Percentiles rank a stretch among this genome's conserved stretches.
phyloP scores from a whole-genome alignment of 371 early-diverging fungal species.

The Parasitella parasitica region DNA sequence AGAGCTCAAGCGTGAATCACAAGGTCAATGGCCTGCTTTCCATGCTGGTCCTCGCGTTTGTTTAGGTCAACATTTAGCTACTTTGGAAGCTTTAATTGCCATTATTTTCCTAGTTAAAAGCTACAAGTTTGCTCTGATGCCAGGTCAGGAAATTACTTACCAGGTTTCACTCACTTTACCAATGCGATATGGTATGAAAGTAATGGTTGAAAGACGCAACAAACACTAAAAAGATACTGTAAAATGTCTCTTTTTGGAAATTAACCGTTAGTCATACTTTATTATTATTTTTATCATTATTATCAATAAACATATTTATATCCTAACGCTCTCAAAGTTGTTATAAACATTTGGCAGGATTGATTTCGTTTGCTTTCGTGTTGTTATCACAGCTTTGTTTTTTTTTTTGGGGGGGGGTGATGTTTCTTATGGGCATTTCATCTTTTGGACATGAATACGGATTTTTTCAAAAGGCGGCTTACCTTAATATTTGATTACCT shows the following conservation, averaged over 20 bases:
- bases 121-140: constrained; percentile 34
- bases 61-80: constrained; percentile 54
- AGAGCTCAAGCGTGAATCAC: constrained; percentile 38
- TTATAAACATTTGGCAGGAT: not conserved
- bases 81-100: constrained; percentile 53
- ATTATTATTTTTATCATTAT: not conserved
- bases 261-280: not conserved
- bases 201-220: constrained; percentile 13
- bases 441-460: too few relatives aligned
- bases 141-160: constrained; percentile 43
- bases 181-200: constrained; percentile 48
- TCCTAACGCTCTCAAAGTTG: too few relatives aligned
- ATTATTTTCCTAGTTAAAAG: constrained; percentile 46
- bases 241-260: not conserved
- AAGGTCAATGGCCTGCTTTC: constrained; percentile 55
- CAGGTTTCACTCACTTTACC: constrained; percentile 46
- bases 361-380: too few relatives aligned
- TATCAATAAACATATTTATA: not conserved
- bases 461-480: too few relatives aligned
- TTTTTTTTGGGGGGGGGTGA: too few relatives aligned
- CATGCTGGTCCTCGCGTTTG: constrained; percentile 75
- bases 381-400: too few relatives aligned
- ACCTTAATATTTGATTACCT: not conserved
- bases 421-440: too few relatives aligned
- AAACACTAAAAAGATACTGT: not conserved